A percentile compares a stretch with the other conserved stretches of the same genome.
phyloP scores from a whole-genome alignment of 805 yeast genomes.

The Candida quercuum region DNA sequence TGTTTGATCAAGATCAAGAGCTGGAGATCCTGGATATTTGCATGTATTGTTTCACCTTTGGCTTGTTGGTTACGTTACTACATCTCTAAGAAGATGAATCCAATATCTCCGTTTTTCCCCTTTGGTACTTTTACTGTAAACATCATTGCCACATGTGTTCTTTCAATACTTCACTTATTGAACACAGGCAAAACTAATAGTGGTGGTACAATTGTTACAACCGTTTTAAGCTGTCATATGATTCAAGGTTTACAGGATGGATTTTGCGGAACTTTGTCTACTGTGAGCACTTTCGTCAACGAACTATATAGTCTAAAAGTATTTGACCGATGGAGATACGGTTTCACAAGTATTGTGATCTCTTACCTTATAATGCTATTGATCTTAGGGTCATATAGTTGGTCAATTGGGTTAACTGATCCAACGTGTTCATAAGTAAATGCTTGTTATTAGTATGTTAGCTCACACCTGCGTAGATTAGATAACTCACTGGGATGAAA shows the following conservation, averaged over 20 bases:
- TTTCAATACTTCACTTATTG: constrained; percentile 39
- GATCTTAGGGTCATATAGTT: constrained; percentile 66
- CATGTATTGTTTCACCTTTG: constrained; percentile 63
- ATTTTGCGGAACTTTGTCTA: constrained; percentile 64
- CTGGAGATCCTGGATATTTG: constrained; percentile 72
- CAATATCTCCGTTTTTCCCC: constrained; percentile 41
- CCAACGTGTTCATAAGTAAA: constrained; percentile 13
- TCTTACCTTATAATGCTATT: constrained; percentile 48
- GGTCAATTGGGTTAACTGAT: constrained; percentile 49
- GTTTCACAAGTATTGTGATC: constrained; percentile 35
- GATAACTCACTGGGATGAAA: background rate
- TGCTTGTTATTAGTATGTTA: background rate
- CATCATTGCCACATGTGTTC: constrained; percentile 37
- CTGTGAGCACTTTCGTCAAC: constrained; percentile 72
- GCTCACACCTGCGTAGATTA: too few species aligned
- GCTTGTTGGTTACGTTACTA: constrained; percentile 60
- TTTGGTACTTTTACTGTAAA: constrained; percentile 48
- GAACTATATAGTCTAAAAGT: constrained; percentile 46
- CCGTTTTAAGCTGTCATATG: constrained; percentile 41
- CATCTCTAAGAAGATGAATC: constrained; percentile 46
- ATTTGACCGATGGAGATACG: constrained; percentile 44
- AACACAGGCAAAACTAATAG: constrained; percentile 35
- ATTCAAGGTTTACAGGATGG: constrained; percentile 56
- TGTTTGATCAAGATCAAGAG: constrained; percentile 15
- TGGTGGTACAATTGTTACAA: constrained; percentile 25